phyloP scores from a whole-genome alignment of 805 yeast species.

The Wickerhamiella occidentalis region DNA sequence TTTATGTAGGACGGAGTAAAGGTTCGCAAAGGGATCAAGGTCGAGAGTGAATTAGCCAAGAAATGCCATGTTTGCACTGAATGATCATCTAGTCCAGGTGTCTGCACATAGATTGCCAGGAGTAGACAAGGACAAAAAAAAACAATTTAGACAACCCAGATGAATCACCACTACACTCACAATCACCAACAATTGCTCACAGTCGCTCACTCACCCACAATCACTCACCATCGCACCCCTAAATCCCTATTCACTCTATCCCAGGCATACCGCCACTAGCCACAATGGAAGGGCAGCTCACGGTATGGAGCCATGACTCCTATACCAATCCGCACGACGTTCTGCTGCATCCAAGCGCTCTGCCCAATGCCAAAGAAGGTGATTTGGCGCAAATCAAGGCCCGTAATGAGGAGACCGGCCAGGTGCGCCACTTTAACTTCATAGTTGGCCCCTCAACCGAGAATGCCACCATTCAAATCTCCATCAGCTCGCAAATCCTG shows the following conservation, averaged over 20 bases:
- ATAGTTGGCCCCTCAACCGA: conserved; percentile 15
- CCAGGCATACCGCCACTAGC: not conserved
- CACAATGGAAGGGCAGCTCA: conserved; percentile 13
- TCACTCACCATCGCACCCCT: too few relatives aligned
- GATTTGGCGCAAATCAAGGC: conserved; percentile 50
- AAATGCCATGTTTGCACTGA: too few relatives aligned
- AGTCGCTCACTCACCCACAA: too few relatives aligned
- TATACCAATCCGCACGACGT: conserved; percentile 48
- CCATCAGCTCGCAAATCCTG: conserved; percentile 18
- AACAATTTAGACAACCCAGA: too few relatives aligned
- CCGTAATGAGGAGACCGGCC: conserved; percentile 26
- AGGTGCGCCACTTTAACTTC: conserved; percentile 22
- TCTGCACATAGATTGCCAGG: too few relatives aligned
- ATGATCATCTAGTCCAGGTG: too few relatives aligned
- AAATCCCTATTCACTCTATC: not conserved
- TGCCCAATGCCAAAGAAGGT: conserved; percentile 61
- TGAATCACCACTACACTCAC: too few relatives aligned
- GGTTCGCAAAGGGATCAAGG: too few relatives aligned
- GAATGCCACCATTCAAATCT: conserved; percentile 18
- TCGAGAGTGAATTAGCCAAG: too few relatives aligned
- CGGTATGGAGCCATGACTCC: conserved; percentile 50
- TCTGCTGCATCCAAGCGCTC: conserved; percentile 43
- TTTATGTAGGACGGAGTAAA: not conserved
- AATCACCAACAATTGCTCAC: too few relatives aligned
- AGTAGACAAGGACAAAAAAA: too few relatives aligned